Conservation (phyloP, 805 yeast species). For the Isabelozyma rhagii region DNA sequence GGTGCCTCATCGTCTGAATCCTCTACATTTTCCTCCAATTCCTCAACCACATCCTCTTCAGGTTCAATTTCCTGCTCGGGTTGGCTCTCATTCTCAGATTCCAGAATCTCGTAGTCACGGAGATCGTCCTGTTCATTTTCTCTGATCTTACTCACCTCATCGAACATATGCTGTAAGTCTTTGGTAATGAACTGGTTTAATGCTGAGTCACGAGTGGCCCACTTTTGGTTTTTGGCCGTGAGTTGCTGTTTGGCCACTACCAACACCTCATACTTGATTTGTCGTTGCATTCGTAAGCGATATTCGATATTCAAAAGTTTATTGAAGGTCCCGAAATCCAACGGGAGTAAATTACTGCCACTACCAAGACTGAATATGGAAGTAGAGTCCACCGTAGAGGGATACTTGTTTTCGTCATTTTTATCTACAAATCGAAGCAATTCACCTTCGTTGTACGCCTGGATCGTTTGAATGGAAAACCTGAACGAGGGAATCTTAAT, state of each 20-base stretch:
- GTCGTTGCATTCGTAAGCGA: slow-evolving; percentile 25
- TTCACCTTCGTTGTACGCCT: slow-evolving; percentile 17
- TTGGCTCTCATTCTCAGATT: slow-evolving; percentile 10
- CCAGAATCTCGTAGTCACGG: slow-evolving; percentile 12
- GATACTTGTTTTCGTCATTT: slow-evolving; percentile 10
- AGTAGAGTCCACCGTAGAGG: slow-evolving; percentile 8
- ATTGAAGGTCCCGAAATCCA: slow-evolving; percentile 25
- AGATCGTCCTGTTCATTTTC: slow-evolving; percentile 26
- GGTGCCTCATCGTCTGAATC: slow-evolving; percentile 9
- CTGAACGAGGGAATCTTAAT: slow-evolving; percentile 24
- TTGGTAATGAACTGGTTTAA: slow-evolving; percentile 27
- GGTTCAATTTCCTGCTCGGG: slow-evolving; percentile 14
- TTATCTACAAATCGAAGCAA: slow-evolving; percentile 12
- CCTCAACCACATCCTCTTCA: slow-evolving; percentile 8
- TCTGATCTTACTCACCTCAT: slow-evolving; percentile 26
- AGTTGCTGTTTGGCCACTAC: slow-evolving; percentile 29
- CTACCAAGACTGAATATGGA: slow-evolving; percentile 28
- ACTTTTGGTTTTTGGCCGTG: slow-evolving; percentile 26
- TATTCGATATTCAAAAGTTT: slow-evolving; percentile 31
- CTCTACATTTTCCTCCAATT: slow-evolving; percentile 11
- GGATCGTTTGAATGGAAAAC: slow-evolving; percentile 26
- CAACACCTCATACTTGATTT: slow-evolving; percentile 35
- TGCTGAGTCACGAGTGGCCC: slow-evolving; percentile 31
- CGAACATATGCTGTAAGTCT: slow-evolving; percentile 21
- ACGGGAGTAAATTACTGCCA: slow-evolving; percentile 19